Percentiles rank a stretch among this genome's conserved stretches.
These are phyloP conservation scores for Pythium vanterpoolii DNA, from an alignment of 352 stramenopile genomes.

Conservation along the genomic window DNA sequence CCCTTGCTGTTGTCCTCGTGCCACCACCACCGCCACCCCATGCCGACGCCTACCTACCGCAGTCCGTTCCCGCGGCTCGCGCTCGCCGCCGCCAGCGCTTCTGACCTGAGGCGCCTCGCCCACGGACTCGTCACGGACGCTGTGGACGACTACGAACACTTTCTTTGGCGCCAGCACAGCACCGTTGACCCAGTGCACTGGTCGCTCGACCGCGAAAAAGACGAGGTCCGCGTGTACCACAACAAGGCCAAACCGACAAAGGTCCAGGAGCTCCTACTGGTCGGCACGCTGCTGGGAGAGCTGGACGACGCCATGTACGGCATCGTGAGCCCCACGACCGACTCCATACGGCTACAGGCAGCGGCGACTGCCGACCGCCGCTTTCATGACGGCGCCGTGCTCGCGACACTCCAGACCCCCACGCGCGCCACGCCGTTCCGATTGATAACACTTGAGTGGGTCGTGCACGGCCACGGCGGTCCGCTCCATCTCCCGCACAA, in stretches of 20 bases:
- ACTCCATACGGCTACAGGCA: conserved; percentile 48
- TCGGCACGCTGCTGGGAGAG: conserved; percentile 44
- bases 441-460: conserved; percentile 55
- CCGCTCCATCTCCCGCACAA: conserved; percentile 39
- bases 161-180: conserved; percentile 36
- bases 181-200: conserved; percentile 42
- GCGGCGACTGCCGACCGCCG: conserved; percentile 46
- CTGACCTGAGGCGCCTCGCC: conserved; percentile 37
- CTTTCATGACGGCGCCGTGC: conserved; percentile 41
- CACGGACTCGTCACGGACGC: conserved; percentile 48
- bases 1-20: no score
- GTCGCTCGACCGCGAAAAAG: conserved; percentile 49
- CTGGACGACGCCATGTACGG: conserved; percentile 65
- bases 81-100: conserved; percentile 35
- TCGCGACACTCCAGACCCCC: conserved; percentile 41
- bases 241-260: neutral
- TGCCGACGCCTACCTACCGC: conserved; percentile 26
- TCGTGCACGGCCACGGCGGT: conserved; percentile 38
- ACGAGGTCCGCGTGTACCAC: conserved; percentile 45
- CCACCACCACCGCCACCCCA: no score
- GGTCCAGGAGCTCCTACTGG: conserved; percentile 14
- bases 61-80: conserved; percentile 46
- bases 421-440: conserved; percentile 45
- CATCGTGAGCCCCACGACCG: conserved; percentile 31
- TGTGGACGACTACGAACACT: conserved; percentile 48